Conservation (phyloP, 805 yeast genomes). For the Candida nemodendra region DNA sequence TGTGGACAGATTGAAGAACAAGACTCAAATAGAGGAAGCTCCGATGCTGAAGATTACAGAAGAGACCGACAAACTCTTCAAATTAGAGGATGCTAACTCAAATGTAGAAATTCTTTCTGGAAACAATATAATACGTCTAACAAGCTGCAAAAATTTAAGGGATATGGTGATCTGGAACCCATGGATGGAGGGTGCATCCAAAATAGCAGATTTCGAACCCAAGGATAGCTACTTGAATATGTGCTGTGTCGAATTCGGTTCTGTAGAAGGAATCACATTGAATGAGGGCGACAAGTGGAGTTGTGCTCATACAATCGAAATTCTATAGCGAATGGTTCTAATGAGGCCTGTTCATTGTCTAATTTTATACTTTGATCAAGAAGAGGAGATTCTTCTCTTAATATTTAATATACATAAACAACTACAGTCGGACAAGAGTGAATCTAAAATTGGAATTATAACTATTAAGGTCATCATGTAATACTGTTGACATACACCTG, state of each 20-base stretch:
- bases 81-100: conserved; percentile 1
- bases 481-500: too few species aligned
- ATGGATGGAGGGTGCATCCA: conserved; percentile 15
- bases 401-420: too few species aligned
- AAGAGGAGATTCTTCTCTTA: too few species aligned
- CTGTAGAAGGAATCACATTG: conserved; percentile 13
- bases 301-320: conserved; percentile 14
- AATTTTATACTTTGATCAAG: too few species aligned
- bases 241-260: conserved; percentile 23
- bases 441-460: too few species aligned
- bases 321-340: too few species aligned
- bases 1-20: conserved; percentile 13
- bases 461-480: too few species aligned
- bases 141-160: conserved; percentile 11
- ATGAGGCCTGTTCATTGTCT: too few species aligned
- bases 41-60: conserved; percentile 17
- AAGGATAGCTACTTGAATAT: conserved; percentile 16
- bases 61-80: conserved; percentile 17
- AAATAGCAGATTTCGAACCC: conserved; percentile 21
- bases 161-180: conserved; percentile 25
- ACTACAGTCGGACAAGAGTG: too few species aligned
- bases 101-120: conserved; percentile 19
- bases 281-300: conserved; percentile 13
- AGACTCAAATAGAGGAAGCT: conserved; percentile 2
- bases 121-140: conserved; percentile 12